Evolutionary conservation across 1,139 yeast species (phyloP), one percentile per base, ranked within the genome.

Genomic region (Geotrichum restrictum): DNA sequence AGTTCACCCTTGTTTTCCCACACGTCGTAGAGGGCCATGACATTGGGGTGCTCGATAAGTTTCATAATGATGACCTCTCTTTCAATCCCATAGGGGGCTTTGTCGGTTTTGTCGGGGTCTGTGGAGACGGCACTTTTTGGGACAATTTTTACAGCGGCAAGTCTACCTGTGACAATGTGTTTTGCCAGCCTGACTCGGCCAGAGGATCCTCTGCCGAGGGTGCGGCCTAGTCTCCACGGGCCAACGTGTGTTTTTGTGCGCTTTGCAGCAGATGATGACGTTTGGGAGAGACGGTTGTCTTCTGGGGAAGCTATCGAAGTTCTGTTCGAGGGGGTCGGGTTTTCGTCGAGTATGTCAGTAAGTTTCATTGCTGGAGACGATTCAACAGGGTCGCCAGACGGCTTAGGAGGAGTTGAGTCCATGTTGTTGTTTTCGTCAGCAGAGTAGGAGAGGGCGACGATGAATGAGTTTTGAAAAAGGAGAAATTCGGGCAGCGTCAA

Each of bases 1-100:
- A 93, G 74, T 64, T 91, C 97, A 59, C 93, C 89, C 63, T 88
- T 87, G 64, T 94, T 93, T 69, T 94, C 98, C 98, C 98, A 93
- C 41, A 94, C 98, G 64, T 93, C 98, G 68, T 87, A 93, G 45
- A 93, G 74, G n/a, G 95, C 88, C 85, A 93, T 82, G 51, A 93
- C 93, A 67, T 93, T 91, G 22, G 94, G 91, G 68, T 93, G 98
- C 57, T 88, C 86, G 46, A 94, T 81, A 56, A 93, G 76, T 69
- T 93, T 93, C 82, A 88, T 88, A 55, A 85, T 84, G 64, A 93
- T 89, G 60, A 93, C 95, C 68, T 93, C 98, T 57, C 98, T 78
- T 70, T 94, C 98, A 49, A 94, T 91, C 18, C 98, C 98, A 63
- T 91, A 88, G 10, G 95, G 95, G 55, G 54, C 55, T 42, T 21